Evolutionary conservation across 495 filamentous ascomycete genomes (phyloP), one percentile per base, ranked within the genome.

Genomic region (Xylona heveae): DNA sequence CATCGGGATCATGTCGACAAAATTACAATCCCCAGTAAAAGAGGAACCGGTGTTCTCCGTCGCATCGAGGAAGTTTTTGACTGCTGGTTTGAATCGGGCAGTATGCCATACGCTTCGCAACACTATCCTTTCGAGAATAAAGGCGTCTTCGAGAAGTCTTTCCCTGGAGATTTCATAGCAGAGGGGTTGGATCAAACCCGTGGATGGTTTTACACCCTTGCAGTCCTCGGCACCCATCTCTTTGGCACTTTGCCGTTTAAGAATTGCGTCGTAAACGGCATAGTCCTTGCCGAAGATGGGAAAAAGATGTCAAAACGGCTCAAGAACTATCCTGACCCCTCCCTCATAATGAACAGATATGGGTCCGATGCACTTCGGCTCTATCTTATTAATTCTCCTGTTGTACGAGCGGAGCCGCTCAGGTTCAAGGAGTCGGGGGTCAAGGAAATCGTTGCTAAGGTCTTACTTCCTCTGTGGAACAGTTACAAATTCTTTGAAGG

Each of bases 251-350:
- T 84, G 0, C 90, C 88, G 0, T 97, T 93, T 65, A 74, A 85
- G 56, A 94, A 95, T 49, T 92, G 83, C 44, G 78, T 95, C 8
- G 90, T 95, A 27, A 95, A 92, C 45, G 88, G 88, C 7, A 90
- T 97, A 34, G 88, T 97, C 1, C 62, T 97, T 19, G 88, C 74
- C 5, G 83, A 92, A 50, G 83, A 95, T 44, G 88, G 88, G 32
- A 94, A 93, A 61, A 97, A 97, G 60, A 97, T 97, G 88, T 94
- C 84, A 1, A 97, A 97, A 59, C 68, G 90, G 24, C 59, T 93
- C 24, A 88, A 94, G 60, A 97, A 97, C 52, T 97, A 94, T 48
- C 90, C 90, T 6, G 90, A 95, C 45, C 88, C 90, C 7, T 55
- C 54, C 21, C 47, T 82, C 13, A 66, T 97, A 41, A 93, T 97